Percentiles rank a stretch among this genome's conserved stretches.
Evolutionary conservation across 306 rosid species (phyloP).

Genomic region (Lathyrus aphaca): DNA sequence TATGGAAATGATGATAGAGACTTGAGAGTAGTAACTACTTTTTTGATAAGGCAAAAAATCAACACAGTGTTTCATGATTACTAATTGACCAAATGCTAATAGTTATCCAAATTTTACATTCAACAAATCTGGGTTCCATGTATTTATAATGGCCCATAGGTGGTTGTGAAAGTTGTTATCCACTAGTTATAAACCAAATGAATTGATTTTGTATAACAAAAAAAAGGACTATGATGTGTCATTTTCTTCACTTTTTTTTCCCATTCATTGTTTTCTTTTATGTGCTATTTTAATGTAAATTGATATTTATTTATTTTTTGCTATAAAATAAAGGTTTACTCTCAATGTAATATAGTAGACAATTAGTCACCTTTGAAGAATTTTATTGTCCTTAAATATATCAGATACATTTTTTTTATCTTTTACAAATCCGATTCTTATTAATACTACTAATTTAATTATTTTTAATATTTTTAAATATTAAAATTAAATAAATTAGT

Average conservation of each 20-base stretch:
- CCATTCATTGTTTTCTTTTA: neutral
- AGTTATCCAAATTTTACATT: conserved; percentile 14
- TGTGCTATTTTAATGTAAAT: neutral
- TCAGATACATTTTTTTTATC: too few species aligned
- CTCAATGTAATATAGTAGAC: neutral
- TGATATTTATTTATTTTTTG: neutral
- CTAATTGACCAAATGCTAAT: conserved; percentile 36
- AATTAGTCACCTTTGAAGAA: too few species aligned
- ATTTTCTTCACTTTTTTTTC: neutral
- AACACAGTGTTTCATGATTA: conserved; percentile 39
- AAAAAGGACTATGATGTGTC: neutral
- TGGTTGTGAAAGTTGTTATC: neutral
- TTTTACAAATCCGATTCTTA: too few species aligned
- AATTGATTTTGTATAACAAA: too few species aligned
- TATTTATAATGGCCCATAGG: conserved; percentile 4
- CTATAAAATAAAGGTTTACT: neutral
- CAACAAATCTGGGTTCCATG: conserved; percentile 26
- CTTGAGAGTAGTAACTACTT: conserved; percentile 21
- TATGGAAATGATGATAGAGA: conserved; percentile 23
- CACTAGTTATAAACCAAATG: neutral
- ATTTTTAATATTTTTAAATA: too few species aligned
- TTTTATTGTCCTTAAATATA: too few species aligned
- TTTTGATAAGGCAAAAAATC: conserved; percentile 25
- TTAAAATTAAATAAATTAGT: too few species aligned
- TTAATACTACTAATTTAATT: too few species aligned